Base-by-base conservation (phyloP, 2,329 filamentous ascomycete species). In the Knoxdaviesia proteae region DNA sequence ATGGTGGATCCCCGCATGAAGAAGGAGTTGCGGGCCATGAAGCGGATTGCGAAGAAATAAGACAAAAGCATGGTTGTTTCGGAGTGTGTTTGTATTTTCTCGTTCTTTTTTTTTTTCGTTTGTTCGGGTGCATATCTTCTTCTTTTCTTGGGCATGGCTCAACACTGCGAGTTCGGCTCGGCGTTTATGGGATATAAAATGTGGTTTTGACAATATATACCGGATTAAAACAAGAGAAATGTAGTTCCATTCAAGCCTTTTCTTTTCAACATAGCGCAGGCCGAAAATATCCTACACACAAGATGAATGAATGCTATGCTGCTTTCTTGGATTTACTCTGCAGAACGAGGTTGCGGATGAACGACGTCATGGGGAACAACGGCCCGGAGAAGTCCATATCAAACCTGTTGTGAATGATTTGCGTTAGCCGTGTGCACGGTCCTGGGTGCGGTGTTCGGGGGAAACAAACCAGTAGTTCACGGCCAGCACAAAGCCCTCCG, bases 1-100 rank as follows among this genome's bases (percentile, higher is more conserved):
- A 93, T 98, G 69, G 88, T 98, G 43, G 88, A 96, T 62, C 67
- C 83, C 9, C 72, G 90, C 51, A 75, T 94, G 76, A 94, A 94
- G 75, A 96, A 94, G 77, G 90, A 96, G 66, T 71, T 90, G 43
- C 68, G 86, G 56, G 86, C 81, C 2, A 70, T 88, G 60, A 94
- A 94, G 74, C 73, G 87, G 53, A 56, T 69, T 46, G 56, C 64
- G 31, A 86, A 92, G 67, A 82, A 77, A 63, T 78, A 73, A 65
- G 73, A 74, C 56, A 59, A 61, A 49, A 49, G 44, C 39, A 35
- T 10, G 46, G 30, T 30, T 47, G 48, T 34, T 39, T 43, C 39
- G 40, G 42, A 41, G 32, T 46, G 42, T 34, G 37, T 44, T 45
- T 42, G 45, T 46, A 38, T 41, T 47, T 49, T 34, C 42, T 40